Conservation (phyloP, 371 early-diverging fungal genomes). For the Synchytrium microbalum region DNA sequence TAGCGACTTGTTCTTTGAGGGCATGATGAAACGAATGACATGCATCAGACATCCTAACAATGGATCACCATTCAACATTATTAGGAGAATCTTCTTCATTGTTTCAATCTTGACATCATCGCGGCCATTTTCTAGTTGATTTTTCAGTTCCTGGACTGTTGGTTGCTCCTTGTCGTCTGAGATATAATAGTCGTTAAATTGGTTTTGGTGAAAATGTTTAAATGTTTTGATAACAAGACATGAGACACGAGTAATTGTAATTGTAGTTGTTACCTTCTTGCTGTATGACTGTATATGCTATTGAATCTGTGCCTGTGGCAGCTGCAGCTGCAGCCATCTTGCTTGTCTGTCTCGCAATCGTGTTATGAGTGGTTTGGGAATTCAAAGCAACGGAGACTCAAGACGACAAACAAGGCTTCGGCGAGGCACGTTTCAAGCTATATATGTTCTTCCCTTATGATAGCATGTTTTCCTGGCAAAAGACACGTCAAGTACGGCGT, state of each 20-base stretch:
- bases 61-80: slow-evolving; percentile 89
- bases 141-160: slow-evolving; percentile 55
- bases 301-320: too few relatives aligned
- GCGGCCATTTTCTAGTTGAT: slow-evolving; percentile 79
- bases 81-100: slow-evolving; percentile 81
- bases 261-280: slow-evolving; percentile 22
- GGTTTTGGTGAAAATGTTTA: not conserved
- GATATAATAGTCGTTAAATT: slow-evolving; percentile 4
- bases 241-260: slow-evolving; percentile 7
- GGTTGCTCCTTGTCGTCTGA: slow-evolving; percentile 39
- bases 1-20: slow-evolving; percentile 77
- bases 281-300: slow-evolving; percentile 25
- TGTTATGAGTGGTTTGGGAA: too few relatives aligned
- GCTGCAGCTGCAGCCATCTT: too few relatives aligned
- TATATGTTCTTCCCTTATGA: too few relatives aligned
- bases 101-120: slow-evolving; percentile 88
- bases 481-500: too few relatives aligned
- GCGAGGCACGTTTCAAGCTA: too few relatives aligned
- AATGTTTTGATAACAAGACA: slow-evolving; percentile 11
- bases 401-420: too few relatives aligned
- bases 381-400: too few relatives aligned
- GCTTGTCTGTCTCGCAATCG: too few relatives aligned
- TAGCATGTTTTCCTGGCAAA: too few relatives aligned
- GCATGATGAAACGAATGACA: slow-evolving; percentile 93
- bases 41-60: slow-evolving; percentile 86